These are phyloP conservation scores for Diaporthe sp. DNA, from an alignment of 2,329 filamentous ascomycete species.

Conservation along the genomic window DNA sequence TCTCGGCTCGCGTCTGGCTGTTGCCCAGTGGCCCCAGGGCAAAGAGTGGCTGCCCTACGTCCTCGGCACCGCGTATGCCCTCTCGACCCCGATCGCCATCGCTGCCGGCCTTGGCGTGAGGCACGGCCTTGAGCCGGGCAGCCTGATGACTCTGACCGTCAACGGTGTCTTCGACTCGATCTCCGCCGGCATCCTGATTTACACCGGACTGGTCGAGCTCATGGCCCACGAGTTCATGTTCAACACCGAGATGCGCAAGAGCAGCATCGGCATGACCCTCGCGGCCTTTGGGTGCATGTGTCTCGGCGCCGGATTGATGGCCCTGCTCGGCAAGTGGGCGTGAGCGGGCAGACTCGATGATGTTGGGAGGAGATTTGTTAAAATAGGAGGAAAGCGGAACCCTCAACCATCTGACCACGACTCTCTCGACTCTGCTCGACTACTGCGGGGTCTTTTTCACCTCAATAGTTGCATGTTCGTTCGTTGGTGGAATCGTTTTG, in stretches of 20 bases:
- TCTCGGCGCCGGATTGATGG: slow-evolving; percentile 61
- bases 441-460: slow-evolving; percentile 7
- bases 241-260: slow-evolving; percentile 53
- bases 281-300: slow-evolving; percentile 56
- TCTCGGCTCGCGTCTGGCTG: slow-evolving; percentile 71
- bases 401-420: background rate
- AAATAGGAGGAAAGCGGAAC: background rate
- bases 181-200: slow-evolving; percentile 64
- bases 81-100: slow-evolving; percentile 67
- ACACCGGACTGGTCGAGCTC: slow-evolving; percentile 64
- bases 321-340: slow-evolving; percentile 65
- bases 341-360: slow-evolving; percentile 43
- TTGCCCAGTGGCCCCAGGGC: slow-evolving; percentile 64
- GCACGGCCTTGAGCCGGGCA: slow-evolving; percentile 51
- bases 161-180: slow-evolving; percentile 62
- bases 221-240: slow-evolving; percentile 65
- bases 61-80: slow-evolving; percentile 62
- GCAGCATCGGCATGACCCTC: slow-evolving; percentile 55
- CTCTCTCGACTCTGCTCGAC: background rate
- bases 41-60: slow-evolving; percentile 62
- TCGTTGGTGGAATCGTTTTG: slow-evolving; percentile 1
- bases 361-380: background rate
- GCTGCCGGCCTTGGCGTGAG: slow-evolving; percentile 61
- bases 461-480: slow-evolving; percentile 1
- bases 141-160: slow-evolving; percentile 58